Evolutionary conservation across 2,329 filamentous ascomycete genomes (phyloP), one percentile per base, ranked within the genome.

Genomic region (Ophiostoma australiae): DNA sequence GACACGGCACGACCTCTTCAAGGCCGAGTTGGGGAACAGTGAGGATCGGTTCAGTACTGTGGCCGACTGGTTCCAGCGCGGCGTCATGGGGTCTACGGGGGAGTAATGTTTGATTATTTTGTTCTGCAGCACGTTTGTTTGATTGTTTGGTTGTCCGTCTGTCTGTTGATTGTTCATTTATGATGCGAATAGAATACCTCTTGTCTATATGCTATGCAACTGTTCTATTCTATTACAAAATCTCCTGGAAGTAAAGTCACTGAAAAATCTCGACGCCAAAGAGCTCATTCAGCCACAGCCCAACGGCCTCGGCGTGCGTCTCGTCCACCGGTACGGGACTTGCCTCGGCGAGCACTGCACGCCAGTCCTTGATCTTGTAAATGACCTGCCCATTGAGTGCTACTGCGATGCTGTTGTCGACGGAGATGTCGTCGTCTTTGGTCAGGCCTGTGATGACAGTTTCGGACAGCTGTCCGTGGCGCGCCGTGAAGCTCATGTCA

Each of bases 1-100:
- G 0, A 91, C 90, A 74, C 87, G 93, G 77, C 94, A 98, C 81
- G 94, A 97, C 75, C 81, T 98, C 76, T 99, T 99, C 82, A 86
- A 88, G 79, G 87, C 91, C 72, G 93, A 93, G 75, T 80, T 99
- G 74, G 88, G 88, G 76, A 81, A 89, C 74, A 92, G 91, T 70
- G 88, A 89, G 55, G 94, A 97, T 80, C 86, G 91, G 69, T 97
- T 98, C 79, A 91, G 88, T n/a, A 94, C 93, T 1, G 87, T 98
- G 71, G 92, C 93, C 72, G 93, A 97, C 78, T 99, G 95, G 87
- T 98, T 97, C 83, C 94, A 94, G 0, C 84, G 94, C 71, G 94
- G 95, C 0, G 93, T 98, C 3, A 97, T 98, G 93, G 86, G 84
- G 35, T 79, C 72, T 35, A 65, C 33, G 1, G 63, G 63, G 35